These are phyloP conservation scores for Paxillus rubicundulus DNA, from an alignment of 768 basidiomycete species.

Conservation along the genomic window DNA sequence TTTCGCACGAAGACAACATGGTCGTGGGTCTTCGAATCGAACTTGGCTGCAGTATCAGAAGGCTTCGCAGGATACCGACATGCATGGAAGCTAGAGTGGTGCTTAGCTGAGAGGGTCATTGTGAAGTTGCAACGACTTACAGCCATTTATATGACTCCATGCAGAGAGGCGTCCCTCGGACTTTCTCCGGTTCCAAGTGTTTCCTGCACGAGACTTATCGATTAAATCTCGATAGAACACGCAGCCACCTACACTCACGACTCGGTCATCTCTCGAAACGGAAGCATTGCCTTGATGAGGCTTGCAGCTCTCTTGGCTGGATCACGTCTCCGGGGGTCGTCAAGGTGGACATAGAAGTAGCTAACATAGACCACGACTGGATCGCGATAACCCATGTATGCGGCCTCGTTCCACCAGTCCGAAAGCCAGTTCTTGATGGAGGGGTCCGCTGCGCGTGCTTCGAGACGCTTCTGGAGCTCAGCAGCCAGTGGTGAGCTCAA, in stretches of 20 bases:
- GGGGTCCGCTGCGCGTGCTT: conserved; percentile 66
- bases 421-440: conserved; percentile 77
- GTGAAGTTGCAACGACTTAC: conserved; percentile 36
- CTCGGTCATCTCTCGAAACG: conserved; percentile 82
- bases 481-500: conserved; percentile 63
- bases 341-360: conserved; percentile 91
- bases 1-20: conserved; percentile 90
- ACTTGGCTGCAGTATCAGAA: conserved; percentile 81
- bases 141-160: conserved; percentile 97
- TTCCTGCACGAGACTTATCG: conserved; percentile 40
- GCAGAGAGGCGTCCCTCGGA: conserved; percentile 72
- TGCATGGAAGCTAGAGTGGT: conserved; percentile 72
- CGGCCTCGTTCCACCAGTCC: conserved; percentile 97
- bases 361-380: conserved; percentile 89
- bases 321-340: conserved; percentile 51
- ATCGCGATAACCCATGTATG: conserved; percentile 86
- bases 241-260: conserved; percentile 46
- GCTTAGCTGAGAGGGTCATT: neutral
- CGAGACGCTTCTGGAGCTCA: conserved; percentile 74
- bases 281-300: conserved; percentile 79
- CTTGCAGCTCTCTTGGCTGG: conserved; percentile 76
- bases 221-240: neutral
- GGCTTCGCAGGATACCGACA: conserved; percentile 84
- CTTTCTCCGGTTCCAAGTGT: conserved; percentile 84
- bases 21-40: conserved; percentile 69